phyloP scores from a whole-genome alignment of 202 grass and related monocot species.

The Carex arenaria region DNA sequence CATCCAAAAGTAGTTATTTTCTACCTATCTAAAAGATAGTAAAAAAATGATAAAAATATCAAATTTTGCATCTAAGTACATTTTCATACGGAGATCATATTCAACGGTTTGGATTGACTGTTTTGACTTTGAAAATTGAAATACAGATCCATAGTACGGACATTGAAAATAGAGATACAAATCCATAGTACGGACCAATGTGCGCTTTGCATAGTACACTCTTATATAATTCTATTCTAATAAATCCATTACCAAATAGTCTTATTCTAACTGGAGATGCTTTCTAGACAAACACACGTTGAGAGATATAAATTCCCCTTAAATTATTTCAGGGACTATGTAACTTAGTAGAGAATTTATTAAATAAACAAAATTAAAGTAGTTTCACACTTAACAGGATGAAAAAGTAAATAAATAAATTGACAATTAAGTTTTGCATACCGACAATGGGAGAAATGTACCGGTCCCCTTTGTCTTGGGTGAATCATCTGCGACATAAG shows the following conservation, averaged over 20 bases:
- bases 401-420: slow-evolving; percentile 7
- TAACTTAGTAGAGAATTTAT: not conserved
- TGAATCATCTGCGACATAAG: slow-evolving; percentile 44
- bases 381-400: not conserved
- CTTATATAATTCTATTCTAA: not conserved
- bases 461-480: slow-evolving; percentile 62
- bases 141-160: no score
- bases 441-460: slow-evolving; percentile 70
- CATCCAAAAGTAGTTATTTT: no score
- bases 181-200: no score
- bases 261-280: not conserved
- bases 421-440: slow-evolving; percentile 30
- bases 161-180: no score
- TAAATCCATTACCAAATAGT: not conserved
- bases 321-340: not conserved
- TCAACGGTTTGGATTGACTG: no score
- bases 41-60: no score
- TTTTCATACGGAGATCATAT: no score
- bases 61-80: no score
- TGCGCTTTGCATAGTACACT: no score
- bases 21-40: no score
- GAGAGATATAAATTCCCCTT: not conserved
- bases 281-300: not conserved
- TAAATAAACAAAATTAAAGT: not conserved
- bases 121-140: no score